Evolutionary conservation across 2,329 filamentous ascomycete species (phyloP).

Genomic region (Zalaria sp.): DNA sequence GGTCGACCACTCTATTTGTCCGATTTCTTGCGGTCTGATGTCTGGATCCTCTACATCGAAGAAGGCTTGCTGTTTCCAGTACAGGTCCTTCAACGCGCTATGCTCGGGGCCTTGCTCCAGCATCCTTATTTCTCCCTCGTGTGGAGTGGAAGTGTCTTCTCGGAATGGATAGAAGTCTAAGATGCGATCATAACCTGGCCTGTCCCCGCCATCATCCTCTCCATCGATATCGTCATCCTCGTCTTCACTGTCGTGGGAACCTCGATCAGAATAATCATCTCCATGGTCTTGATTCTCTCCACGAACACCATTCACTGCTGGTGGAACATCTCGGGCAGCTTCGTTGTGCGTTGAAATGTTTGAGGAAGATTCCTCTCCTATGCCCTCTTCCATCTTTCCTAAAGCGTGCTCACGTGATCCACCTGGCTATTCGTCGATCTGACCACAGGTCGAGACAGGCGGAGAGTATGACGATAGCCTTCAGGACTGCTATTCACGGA

Average conservation of each 20-base stretch:
- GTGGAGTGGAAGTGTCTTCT: constrained; percentile 42
- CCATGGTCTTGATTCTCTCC: constrained; percentile 1
- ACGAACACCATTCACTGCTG: too few relatives aligned
- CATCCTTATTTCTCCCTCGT: constrained; percentile 43
- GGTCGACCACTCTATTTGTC: constrained; percentile 45
- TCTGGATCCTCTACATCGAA: constrained; percentile 44
- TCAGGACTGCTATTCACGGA: too few relatives aligned
- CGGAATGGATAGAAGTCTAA: constrained; percentile 37
- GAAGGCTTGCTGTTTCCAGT: constrained; percentile 46
- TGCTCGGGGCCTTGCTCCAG: constrained; percentile 37
- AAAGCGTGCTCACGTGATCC: too few relatives aligned
- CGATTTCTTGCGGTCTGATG: constrained; percentile 36
- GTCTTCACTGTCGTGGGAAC: constrained; percentile 7
- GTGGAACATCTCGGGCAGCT: too few relatives aligned
- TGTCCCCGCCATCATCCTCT: constrained; percentile 12
- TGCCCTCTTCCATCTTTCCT: too few relatives aligned
- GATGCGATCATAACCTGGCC: constrained; percentile 8
- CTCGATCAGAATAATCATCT: constrained; percentile 1
- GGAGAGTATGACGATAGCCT: too few relatives aligned
- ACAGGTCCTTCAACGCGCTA: constrained; percentile 42
- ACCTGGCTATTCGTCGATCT: too few relatives aligned
- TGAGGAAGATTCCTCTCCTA: too few relatives aligned
- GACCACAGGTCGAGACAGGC: too few relatives aligned
- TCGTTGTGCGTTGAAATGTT: too few relatives aligned
- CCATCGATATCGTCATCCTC: constrained; percentile 13